phyloP scores from a whole-genome alignment of 108 stramenopile species.

The Cylindrotheca closterium region DNA sequence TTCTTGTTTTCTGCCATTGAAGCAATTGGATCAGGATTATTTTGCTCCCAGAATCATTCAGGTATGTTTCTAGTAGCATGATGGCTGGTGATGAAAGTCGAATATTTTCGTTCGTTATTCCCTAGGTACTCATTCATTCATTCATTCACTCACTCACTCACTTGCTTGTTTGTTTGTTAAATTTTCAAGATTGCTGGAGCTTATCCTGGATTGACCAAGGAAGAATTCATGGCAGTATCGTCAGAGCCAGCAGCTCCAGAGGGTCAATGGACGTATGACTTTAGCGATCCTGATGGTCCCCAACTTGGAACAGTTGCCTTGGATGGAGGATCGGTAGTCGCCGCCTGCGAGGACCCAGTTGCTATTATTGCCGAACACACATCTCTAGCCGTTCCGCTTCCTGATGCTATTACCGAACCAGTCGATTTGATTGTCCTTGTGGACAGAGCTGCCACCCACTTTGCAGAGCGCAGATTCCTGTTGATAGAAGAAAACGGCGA shows the following conservation, averaged over 20 bases:
- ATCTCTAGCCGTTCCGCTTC: slow-evolving; percentile 58
- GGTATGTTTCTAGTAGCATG: no score
- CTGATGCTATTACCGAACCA: slow-evolving; percentile 56
- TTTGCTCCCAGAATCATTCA: slow-evolving; percentile 83
- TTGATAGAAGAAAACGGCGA: slow-evolving; percentile 51
- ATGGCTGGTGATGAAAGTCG: no score
- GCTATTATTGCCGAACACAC: slow-evolving; percentile 81
- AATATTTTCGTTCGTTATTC: neutral
- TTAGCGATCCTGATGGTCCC: slow-evolving; percentile 88
- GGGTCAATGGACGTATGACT: slow-evolving; percentile 89
- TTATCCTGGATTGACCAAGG: slow-evolving; percentile 73
- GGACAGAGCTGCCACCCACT: slow-evolving; percentile 59
- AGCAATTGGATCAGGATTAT: slow-evolving; percentile 81
- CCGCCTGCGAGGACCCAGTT: slow-evolving; percentile 72
- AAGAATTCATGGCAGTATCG: slow-evolving; percentile 59
- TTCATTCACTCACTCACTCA: no score
- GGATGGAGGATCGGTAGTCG: slow-evolving; percentile 59
- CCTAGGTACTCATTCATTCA: no score
- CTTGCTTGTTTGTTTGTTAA: no score
- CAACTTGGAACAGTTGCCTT: slow-evolving; percentile 87
- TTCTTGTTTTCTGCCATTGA: slow-evolving; percentile 79
- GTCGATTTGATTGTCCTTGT: slow-evolving; percentile 80
- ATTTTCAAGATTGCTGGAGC: slow-evolving; percentile 91
- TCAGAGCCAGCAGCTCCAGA: slow-evolving; percentile 65
- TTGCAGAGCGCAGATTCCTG: slow-evolving; percentile 80